These are phyloP conservation scores for Coniella vitis DNA, from an alignment of 2,329 filamentous ascomycete species.

Conservation along the genomic window DNA sequence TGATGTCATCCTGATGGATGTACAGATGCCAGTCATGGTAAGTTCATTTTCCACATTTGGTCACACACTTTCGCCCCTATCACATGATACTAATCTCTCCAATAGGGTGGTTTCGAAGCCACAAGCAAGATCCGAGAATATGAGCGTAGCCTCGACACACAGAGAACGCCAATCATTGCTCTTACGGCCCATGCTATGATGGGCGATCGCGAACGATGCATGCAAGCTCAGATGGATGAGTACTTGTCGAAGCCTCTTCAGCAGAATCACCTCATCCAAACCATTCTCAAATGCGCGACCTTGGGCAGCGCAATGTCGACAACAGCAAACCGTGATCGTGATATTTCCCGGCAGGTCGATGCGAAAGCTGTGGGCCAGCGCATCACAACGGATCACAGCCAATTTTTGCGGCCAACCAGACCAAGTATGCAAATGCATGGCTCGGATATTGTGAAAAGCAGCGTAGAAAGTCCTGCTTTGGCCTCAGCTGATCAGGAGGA, in stretches of 20 bases:
- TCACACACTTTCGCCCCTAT: not conserved
- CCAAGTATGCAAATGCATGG: slow-evolving; percentile 51
- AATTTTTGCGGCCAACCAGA: slow-evolving; percentile 35
- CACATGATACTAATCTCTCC: slow-evolving; percentile 29
- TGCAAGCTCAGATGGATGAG: slow-evolving; percentile 98
- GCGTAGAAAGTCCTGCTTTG: slow-evolving; percentile 55
- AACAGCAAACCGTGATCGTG: slow-evolving; percentile 52
- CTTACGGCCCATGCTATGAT: slow-evolving; percentile 98
- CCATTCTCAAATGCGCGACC: slow-evolving; percentile 92
- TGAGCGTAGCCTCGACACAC: slow-evolving; percentile 71
- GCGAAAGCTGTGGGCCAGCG: slow-evolving; percentile 36
- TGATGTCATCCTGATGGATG: slow-evolving; percentile 97
- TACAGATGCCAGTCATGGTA: slow-evolving; percentile 99
- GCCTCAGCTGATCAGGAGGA: slow-evolving; percentile 55
- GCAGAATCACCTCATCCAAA: slow-evolving; percentile 95
- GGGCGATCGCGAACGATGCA: slow-evolving; percentile 95
- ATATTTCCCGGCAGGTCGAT: slow-evolving; percentile 45
- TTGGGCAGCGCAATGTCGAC: slow-evolving; percentile 79
- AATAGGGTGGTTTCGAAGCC: slow-evolving; percentile 86
- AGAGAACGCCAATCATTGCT: slow-evolving; percentile 90
- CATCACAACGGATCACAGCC: slow-evolving; percentile 24
- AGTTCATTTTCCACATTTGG: slow-evolving; percentile 25
- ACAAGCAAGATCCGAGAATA: slow-evolving; percentile 95
- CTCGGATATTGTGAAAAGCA: slow-evolving; percentile 16
- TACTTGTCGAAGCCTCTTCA: slow-evolving; percentile 95